phyloP scores from a whole-genome alignment of 305 asterid genomes.

The Ajuga reptans region DNA sequence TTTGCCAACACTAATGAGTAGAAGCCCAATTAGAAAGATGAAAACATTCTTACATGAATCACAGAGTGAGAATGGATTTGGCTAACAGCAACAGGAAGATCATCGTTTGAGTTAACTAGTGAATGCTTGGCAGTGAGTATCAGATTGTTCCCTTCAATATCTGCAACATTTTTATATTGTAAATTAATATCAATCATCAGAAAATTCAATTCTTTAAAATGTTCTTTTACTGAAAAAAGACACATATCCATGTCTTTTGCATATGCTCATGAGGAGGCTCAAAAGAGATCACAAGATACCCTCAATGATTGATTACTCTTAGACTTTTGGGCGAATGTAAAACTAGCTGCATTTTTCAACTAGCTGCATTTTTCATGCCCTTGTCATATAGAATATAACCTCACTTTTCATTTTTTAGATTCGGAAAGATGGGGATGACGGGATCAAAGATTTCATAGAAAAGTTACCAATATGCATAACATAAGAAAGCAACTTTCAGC shows the following conservation, averaged over 20 bases:
- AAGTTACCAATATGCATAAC: conserved; percentile 5
- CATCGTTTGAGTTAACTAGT: conserved; percentile 47
- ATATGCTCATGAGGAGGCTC: conserved; percentile 1
- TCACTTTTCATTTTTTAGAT: conserved; percentile 9
- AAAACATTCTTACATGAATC: conserved; percentile 63
- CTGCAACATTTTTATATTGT: conserved; percentile 36
- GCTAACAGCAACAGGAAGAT: conserved; percentile 70
- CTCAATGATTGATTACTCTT: conserved; percentile 3
- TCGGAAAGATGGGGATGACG: background rate
- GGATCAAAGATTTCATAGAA: background rate
- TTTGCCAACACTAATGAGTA: background rate
- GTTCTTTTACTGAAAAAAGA: background rate
- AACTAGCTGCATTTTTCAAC: background rate
- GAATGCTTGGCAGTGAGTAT: conserved; percentile 79
- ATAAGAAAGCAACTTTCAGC: conserved; percentile 15
- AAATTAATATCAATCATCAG: background rate
- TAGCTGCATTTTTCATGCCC: background rate
- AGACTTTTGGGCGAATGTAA: background rate
- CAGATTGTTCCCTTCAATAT: conserved; percentile 66
- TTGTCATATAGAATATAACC: background rate
- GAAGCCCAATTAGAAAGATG: conserved; percentile 1
- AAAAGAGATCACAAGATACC: background rate
- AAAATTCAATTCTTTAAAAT: background rate
- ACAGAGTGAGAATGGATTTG: conserved; percentile 59
- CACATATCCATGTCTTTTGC: background rate